Base-by-base conservation (phyloP, 495 filamentous ascomycete genomes). In the Podospora fimiseda region DNA sequence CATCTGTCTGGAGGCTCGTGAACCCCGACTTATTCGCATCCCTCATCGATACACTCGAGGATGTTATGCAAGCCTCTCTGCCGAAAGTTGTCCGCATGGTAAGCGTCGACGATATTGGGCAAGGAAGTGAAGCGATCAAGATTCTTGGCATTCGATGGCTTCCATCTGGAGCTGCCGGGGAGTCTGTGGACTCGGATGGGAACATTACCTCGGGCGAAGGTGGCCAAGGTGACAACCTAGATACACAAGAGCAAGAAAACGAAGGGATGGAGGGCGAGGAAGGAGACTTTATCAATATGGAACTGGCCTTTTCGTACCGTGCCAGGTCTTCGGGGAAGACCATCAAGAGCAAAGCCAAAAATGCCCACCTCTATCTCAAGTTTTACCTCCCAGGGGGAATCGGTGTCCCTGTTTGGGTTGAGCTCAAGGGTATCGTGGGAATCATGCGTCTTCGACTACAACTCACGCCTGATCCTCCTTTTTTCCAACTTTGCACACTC, bases 251-350 rank as follows among this genome's bases (percentile, higher is more conserved):
- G 23, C 63, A 80, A 45, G 59, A 72, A 41, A 66, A 74, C 8
- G 80, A 85, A 57, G 83, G 83, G 0, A 82, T 86, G 79, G 84
- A 87, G 60, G 84, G 83, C 15, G 85, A 87, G 57, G 81, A 86
- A 59, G 85, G 84, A 4, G 82, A 87, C 55, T 87, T 87, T 60
- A 75, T 86, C 57, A 87, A 87, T 59, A 56, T 87, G 42, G 86
- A 89, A 57, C 67, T 88, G 39, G 80, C 79, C 2, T 85, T 88
- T 60, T 77, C 86, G 9, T 89, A 88, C 66, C 72, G 83, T 23
- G 78, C 80, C 9, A 68, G 78, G 43, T 76, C 72, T 3, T 79
- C 74, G 19, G 71, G 76, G 27, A 79, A 75, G 45, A 80, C 73
- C 13, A 60, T 86, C 30, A 76, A 75, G 50, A 70, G 73, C 22